phyloP scores from a whole-genome alignment of 1,284 basidiomycete genomes.

The Taiwanofungus camphoratus region DNA sequence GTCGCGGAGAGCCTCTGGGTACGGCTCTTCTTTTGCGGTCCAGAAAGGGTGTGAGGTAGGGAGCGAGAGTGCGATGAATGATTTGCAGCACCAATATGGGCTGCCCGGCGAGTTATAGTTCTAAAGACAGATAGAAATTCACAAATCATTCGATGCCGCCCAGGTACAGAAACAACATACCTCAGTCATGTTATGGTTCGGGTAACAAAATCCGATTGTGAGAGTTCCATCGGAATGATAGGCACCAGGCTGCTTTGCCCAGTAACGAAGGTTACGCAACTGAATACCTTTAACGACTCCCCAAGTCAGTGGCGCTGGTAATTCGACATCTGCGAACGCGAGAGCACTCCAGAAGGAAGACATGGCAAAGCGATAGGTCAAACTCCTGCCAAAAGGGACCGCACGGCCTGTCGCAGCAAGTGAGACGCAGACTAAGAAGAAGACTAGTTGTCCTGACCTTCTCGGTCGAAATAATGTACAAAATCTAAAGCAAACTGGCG shows the following conservation, averaged over 20 bases:
- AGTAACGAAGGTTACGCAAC: constrained; percentile 68
- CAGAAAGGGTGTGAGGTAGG: constrained; percentile 68
- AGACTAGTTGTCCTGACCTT: constrained; percentile 40
- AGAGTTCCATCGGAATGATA: constrained; percentile 62
- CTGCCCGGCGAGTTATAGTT: constrained; percentile 79
- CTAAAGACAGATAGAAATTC: constrained; percentile 9
- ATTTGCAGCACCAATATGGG: constrained; percentile 82
- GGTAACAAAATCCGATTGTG: constrained; percentile 70
- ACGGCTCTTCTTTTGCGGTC: constrained; percentile 56
- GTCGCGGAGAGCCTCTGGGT: constrained; percentile 42
- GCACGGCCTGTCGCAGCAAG: constrained; percentile 46
- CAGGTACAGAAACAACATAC: constrained; percentile 5
- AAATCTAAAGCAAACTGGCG: constrained; percentile 63
- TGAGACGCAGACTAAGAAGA: not conserved
- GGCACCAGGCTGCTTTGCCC: constrained; percentile 57
- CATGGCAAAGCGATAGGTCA: constrained; percentile 77
- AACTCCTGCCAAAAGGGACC: constrained; percentile 71
- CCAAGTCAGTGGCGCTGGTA: constrained; percentile 67
- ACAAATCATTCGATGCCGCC: not conserved
- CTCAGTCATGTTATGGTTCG: constrained; percentile 71
- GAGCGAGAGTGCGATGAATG: constrained; percentile 65
- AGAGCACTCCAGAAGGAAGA: constrained; percentile 73
- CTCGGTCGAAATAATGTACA: constrained; percentile 68
- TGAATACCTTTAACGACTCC: constrained; percentile 70
- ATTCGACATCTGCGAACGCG: constrained; percentile 64